Conservation (phyloP, 2,329 filamentous ascomycete species). For the Neofusicoccum parvum region DNA sequence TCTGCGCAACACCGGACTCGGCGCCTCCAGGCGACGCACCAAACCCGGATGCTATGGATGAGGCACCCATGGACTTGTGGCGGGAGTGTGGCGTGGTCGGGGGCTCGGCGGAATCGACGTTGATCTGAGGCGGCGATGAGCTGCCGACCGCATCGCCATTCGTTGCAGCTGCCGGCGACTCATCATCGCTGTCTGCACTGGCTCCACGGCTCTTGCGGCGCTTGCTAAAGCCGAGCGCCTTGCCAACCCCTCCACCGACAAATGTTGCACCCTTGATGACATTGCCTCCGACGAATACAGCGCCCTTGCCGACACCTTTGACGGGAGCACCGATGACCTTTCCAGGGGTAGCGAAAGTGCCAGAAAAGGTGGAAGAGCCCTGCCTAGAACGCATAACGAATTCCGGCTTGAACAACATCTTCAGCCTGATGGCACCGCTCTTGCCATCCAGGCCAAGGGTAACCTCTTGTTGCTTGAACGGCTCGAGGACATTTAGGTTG, state of each 20-base stretch:
- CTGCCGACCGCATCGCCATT: conserved; percentile 33
- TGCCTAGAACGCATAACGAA: conserved; percentile 86
- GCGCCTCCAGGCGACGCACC: conserved; percentile 50
- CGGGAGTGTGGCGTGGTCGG: conserved; percentile 33
- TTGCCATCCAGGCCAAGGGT: conserved; percentile 81
- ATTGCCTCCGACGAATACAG: conserved; percentile 69
- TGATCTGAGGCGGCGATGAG: conserved; percentile 32
- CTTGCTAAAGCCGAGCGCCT: conserved; percentile 11
- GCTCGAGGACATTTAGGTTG: conserved; percentile 77
- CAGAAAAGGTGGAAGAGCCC: conserved; percentile 89
- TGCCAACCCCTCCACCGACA: conserved; percentile 78
- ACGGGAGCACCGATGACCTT: conserved; percentile 95
- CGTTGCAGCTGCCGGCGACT: conserved; percentile 39
- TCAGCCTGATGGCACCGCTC: conserved; percentile 78
- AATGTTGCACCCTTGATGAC: conserved; percentile 91
- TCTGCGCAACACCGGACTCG: conserved; percentile 73
- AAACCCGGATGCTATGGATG: conserved; percentile 43
- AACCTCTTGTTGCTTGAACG: conserved; percentile 78
- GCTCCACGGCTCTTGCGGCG: conserved; percentile 63
- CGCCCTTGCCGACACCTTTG: conserved; percentile 83
- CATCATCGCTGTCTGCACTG: conserved; percentile 44
- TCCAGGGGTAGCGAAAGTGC: conserved; percentile 82
- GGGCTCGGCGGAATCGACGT: conserved; percentile 30
- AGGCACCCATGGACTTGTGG: conserved; percentile 38
- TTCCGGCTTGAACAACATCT: conserved; percentile 87